phyloP scores from a whole-genome alignment of 257 asterid species.

The Primulina tabacum region DNA sequence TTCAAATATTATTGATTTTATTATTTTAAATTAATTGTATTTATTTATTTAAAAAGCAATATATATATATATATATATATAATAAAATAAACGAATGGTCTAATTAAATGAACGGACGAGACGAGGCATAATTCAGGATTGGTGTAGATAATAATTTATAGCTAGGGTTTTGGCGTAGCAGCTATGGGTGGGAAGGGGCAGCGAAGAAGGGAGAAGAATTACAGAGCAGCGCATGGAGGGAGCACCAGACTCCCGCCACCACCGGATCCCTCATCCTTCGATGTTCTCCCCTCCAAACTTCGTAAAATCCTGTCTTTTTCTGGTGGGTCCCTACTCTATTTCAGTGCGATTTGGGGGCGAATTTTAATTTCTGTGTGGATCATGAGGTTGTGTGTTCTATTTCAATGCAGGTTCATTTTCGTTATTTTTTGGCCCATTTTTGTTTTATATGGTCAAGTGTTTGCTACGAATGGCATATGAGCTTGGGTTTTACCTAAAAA shows the following conservation, averaged over 20 bases:
- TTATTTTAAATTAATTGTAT: too few relatives aligned
- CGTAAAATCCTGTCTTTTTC: slow-evolving; percentile 62
- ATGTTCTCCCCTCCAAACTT: slow-evolving; percentile 75
- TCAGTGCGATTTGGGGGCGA: neutral
- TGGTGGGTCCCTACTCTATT: slow-evolving; percentile 28
- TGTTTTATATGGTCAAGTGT: neutral
- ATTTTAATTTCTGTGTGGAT: neutral
- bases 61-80: too few relatives aligned
- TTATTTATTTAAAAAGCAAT: too few relatives aligned
- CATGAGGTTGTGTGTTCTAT: neutral
- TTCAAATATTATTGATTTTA: too few relatives aligned
- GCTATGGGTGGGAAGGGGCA: slow-evolving; percentile 80
- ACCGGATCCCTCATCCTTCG: slow-evolving; percentile 58
- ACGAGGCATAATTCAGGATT: too few relatives aligned
- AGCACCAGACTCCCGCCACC: slow-evolving; percentile 79
- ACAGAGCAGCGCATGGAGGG: slow-evolving; percentile 70
- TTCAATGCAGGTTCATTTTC: neutral
- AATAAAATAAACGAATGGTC: too few relatives aligned
- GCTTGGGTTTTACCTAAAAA: neutral
- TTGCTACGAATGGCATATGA: neutral
- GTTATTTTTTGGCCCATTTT: neutral
- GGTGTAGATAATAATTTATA: too few relatives aligned
- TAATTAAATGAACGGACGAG: too few relatives aligned
- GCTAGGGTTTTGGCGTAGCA: neutral
- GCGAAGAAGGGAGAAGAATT: slow-evolving; percentile 80